A percentile compares a stretch with the other conserved stretches of the same genome.
Conservation (phyloP, 495 filamentous ascomycete species). For the Sphaerosporella brunnea region DNA sequence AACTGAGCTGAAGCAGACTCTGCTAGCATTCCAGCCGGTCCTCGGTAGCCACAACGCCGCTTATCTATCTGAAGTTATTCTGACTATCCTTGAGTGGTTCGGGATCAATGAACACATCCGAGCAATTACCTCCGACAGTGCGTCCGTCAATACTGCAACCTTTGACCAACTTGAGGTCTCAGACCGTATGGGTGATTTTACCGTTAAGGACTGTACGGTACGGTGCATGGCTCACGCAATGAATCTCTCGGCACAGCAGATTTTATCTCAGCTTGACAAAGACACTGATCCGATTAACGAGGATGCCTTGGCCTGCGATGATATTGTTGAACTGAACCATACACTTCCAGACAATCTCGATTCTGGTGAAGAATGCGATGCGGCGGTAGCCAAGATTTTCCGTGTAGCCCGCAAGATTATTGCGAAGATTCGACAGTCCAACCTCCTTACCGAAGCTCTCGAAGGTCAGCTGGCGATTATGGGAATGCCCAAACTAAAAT, state of each 20-base stretch:
- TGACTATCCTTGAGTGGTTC: background rate
- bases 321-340: background rate
- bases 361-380: background rate
- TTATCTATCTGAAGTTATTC: background rate
- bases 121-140: background rate
- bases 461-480: background rate
- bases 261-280: background rate
- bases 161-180: background rate
- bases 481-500: background rate
- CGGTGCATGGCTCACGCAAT: constrained; percentile 9
- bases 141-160: background rate
- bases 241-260: constrained; percentile 7
- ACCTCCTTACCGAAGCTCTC: background rate
- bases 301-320: background rate
- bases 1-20: background rate
- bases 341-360: background rate
- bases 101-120: background rate
- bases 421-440: constrained; percentile 4
- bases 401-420: background rate
- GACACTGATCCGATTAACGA: background rate
- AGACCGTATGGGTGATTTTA: background rate
- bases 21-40: background rate
- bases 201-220: background rate
- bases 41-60: background rate
- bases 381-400: background rate